Evolutionary conservation across 176 grass and related monocot species (phyloP), one percentile per base, ranked within the genome.

Genomic region (Calamus simplicifolius): DNA sequence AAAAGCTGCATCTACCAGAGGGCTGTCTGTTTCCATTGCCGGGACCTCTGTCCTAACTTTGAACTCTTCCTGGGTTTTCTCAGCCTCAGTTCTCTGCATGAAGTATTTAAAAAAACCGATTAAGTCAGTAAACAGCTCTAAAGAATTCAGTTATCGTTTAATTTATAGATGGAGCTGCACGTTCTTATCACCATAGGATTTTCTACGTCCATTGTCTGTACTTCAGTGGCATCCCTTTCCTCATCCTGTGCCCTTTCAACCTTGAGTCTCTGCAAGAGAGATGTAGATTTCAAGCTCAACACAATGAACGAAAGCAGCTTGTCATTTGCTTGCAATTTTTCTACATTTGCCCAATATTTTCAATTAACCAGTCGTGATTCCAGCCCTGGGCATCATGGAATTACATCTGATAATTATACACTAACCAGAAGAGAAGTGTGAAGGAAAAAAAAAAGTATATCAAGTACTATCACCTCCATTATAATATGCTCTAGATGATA

Each of bases 201-300:
- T 18, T 35, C 57, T 6, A 17, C 8, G 16, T 60, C 57, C 57
- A 27, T 30, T n/a, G 28, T 5, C 17, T 29, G 15, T 17, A 17
- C 27, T 27, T 35, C 21, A 27, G 25, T 6, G 35, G 0, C 35
- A 43, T 12, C 7, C 35, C 35, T 16, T 26, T 65, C 43, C 6
- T 27, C 48, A 15, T 23, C 16, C 4, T 27, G 59, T n/a, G 29
- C 4, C 8, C 15, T 64, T 65, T 65, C 62, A 51, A 65, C 48
- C 48, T 65, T 65, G 62, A 15, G 19, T 25, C 17, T 65, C 62
- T 65, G 43, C 48, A 21, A 19, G 51, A 50, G 62, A 65, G 62
- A 29, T 65, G 23, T 7, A 25, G 27, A n/a, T 21, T 14, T 28
- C 7, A 7, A 56, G 35, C 6, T 43, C 35, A 43, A 43, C 35